A percentile compares a stretch with the other conserved stretches of the same genome.
phyloP scores from a whole-genome alignment of 176 grass and related monocot species.

The Oryza meyeriana region DNA sequence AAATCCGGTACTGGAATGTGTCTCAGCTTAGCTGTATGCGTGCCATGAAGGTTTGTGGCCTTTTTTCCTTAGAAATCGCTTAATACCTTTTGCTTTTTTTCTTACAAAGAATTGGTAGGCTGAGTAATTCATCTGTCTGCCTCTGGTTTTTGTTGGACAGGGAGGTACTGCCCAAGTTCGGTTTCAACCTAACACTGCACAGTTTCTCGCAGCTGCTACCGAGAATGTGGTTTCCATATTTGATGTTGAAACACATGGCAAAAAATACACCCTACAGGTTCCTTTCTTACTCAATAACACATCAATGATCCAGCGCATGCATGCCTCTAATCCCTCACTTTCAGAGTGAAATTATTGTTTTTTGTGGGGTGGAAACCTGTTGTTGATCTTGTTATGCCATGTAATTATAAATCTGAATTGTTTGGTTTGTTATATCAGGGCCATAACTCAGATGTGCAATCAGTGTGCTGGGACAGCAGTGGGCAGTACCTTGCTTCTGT shows the following conservation, averaged over 20 bases:
- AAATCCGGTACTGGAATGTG: slow-evolving; percentile 84
- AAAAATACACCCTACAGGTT: slow-evolving; percentile 77
- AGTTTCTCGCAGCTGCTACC: slow-evolving; percentile 73
- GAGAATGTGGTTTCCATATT: slow-evolving; percentile 79
- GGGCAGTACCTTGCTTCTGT: slow-evolving; percentile 85
- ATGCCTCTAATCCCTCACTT: not conserved
- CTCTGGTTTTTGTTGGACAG: slow-evolving; percentile 42
- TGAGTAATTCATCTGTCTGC: not conserved
- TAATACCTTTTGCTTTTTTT: not conserved
- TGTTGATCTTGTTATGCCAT: not conserved
- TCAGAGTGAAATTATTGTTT: not conserved
- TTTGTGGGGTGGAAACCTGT: not conserved
- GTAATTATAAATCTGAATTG: slow-evolving; percentile 12
- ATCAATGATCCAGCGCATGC: not conserved
- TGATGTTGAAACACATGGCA: slow-evolving; percentile 75
- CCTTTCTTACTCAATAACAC: slow-evolving; percentile 13
- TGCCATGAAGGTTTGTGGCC: slow-evolving; percentile 54
- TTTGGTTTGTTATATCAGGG: slow-evolving; percentile 54
- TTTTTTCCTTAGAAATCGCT: slow-evolving; percentile 15
- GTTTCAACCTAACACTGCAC: slow-evolving; percentile 82
- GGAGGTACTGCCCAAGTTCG: slow-evolving; percentile 90
- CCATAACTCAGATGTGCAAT: slow-evolving; percentile 82
- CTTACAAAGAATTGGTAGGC: not conserved
- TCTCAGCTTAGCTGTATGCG: slow-evolving; percentile 40
- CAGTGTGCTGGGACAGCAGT: slow-evolving; percentile 93